A percentile compares a stretch with the other conserved stretches of the same genome.
Conservation (phyloP, 2,329 filamentous ascomycete species). For the Ophiognomonia clavigignenti-juglandacearum region DNA sequence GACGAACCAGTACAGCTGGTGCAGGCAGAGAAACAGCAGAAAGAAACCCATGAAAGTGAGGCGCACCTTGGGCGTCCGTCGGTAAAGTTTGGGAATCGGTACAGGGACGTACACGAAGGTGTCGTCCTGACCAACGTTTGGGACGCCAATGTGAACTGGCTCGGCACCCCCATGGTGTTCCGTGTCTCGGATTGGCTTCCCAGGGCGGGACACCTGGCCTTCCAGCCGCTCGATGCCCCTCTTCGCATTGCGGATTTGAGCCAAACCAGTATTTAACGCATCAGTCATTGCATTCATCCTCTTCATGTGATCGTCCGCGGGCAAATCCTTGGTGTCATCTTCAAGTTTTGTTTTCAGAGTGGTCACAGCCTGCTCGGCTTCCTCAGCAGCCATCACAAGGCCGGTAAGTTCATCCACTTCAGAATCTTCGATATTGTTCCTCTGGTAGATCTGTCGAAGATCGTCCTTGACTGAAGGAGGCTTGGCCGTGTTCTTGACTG, state of each 20-base stretch:
- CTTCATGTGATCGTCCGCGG: conserved; percentile 37
- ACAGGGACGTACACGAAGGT: conserved; percentile 35
- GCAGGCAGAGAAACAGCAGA: conserved; percentile 39
- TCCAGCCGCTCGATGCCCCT: conserved; percentile 55
- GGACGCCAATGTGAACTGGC: conserved; percentile 6
- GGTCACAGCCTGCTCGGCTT: conserved; percentile 23
- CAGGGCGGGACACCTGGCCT: conserved; percentile 40
- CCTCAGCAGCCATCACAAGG: conserved; percentile 31
- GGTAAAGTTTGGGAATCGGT: conserved; percentile 43
- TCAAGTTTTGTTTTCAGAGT: conserved; percentile 20
- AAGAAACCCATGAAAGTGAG: conserved; percentile 45
- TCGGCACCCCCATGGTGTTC: too few relatives aligned
- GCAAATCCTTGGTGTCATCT: conserved; percentile 15
- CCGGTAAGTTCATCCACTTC: conserved; percentile 55
- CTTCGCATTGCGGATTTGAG: conserved; percentile 49
- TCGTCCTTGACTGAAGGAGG: conserved; percentile 53
- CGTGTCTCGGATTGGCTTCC: too few relatives aligned
- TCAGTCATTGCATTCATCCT: conserved; percentile 47
- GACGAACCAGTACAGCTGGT: conserved; percentile 37
- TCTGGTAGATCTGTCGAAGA: conserved; percentile 45
- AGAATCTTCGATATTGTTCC: conserved; percentile 53
- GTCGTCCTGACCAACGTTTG: neutral
- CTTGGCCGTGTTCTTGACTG: conserved; percentile 48
- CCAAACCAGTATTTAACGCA: conserved; percentile 44
- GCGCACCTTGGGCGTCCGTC: conserved; percentile 36